These are phyloP conservation scores for Chloranthus sessilifolius DNA, from an alignment of 164 flowering plant genomes.

Conservation along the genomic window DNA sequence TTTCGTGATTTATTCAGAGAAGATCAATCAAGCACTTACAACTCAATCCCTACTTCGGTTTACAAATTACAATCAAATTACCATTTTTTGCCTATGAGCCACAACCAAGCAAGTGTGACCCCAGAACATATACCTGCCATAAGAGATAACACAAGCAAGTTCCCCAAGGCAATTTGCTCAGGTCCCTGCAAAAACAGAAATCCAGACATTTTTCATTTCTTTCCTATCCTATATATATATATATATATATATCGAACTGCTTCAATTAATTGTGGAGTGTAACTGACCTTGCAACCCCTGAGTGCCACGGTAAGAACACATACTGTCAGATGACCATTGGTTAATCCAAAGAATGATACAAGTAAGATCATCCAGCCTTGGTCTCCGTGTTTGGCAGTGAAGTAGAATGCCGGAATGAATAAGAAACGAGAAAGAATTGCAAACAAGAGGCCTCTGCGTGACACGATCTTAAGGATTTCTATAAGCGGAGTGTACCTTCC, in stretches of 20 bases:
- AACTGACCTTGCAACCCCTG: conserved; percentile 48
- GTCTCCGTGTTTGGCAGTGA: conserved; percentile 55
- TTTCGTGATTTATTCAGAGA: too few species aligned
- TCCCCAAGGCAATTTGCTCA: conserved; percentile 59
- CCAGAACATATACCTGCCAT: conserved; percentile 49
- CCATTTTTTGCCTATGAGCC: conserved; percentile 29
- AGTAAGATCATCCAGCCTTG: conserved; percentile 63
- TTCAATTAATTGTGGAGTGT: too few species aligned
- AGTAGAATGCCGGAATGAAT: conserved; percentile 53
- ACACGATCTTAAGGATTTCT: conserved; percentile 28
- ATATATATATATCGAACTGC: too few species aligned
- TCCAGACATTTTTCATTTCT: too few species aligned
- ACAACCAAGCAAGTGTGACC: conserved; percentile 49
- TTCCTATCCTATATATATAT: too few species aligned
- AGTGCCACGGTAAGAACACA: conserved; percentile 48
- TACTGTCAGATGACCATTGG: conserved; percentile 55
- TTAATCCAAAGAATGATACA: conserved; percentile 39
- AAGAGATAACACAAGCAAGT: conserved; percentile 38
- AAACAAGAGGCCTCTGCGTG: conserved; percentile 40
- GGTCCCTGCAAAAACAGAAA: conserved; percentile 41
- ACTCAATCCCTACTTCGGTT: too few species aligned
- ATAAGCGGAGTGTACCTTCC: conserved; percentile 45
- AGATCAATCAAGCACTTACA: too few species aligned
- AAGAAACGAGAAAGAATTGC: conserved; percentile 39
- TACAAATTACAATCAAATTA: too few species aligned